A percentile compares a stretch with the other conserved stretches of the same genome.
These are phyloP conservation scores for Eimeria brunetti DNA, from an alignment of 169 alveolate genomes.

Conservation along the genomic window DNA sequence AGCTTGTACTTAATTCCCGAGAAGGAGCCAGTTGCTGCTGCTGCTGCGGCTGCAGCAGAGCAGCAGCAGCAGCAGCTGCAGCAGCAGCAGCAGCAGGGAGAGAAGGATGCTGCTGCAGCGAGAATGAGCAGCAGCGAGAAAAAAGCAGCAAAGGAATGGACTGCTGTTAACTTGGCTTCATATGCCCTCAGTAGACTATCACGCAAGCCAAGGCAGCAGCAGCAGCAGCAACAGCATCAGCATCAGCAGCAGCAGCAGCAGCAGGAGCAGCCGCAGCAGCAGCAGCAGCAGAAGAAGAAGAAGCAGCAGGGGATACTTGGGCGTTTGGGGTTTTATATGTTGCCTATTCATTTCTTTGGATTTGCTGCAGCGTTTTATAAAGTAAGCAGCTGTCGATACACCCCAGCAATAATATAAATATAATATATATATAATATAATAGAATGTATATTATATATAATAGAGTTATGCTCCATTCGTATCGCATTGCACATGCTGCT, in stretches of 20 bases:
- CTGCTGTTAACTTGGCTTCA: too few species aligned
- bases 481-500: not conserved
- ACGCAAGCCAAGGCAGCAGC: too few species aligned
- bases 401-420: not conserved
- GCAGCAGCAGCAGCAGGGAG: not conserved
- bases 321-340: too few species aligned
- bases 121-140: not conserved
- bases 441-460: too few species aligned
- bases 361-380: not conserved
- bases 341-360: not conserved
- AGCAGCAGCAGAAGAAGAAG: not conserved
- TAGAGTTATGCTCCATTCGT: too few species aligned
- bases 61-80: not conserved
- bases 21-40: not conserved
- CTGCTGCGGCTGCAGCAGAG: not conserved
- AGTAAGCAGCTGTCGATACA: not conserved
- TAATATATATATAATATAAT: too few species aligned
- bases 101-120: not conserved
- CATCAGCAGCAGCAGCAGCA: not conserved
- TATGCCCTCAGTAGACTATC: too few species aligned
- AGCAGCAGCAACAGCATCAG: not conserved
- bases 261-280: not conserved
- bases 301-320: slow-evolving; percentile 17
- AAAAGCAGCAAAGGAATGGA: too few species aligned
- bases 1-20: slow-evolving; percentile 21